A percentile compares a stretch with the other conserved stretches of the same genome.
Conservation (phyloP, 805 yeast genomes). For the Pichia occidentalis region DNA sequence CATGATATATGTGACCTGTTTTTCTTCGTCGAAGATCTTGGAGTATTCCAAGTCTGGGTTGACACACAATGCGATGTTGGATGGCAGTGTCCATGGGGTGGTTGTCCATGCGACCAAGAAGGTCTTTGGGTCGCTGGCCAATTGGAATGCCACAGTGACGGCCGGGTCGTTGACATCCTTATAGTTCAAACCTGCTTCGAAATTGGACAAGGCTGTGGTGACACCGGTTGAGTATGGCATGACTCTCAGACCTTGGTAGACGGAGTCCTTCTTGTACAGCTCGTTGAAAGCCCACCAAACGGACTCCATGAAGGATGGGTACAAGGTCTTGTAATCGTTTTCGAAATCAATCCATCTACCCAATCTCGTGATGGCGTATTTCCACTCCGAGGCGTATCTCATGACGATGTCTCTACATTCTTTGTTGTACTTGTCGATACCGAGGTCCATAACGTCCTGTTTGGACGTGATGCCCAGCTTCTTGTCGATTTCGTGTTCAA, state of each 20-base stretch:
- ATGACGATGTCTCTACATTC: slow-evolving; percentile 97
- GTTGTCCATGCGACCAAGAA: slow-evolving; percentile 97
- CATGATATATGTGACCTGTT: slow-evolving; percentile 73
- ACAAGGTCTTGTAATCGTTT: slow-evolving; percentile 94
- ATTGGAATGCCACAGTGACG: slow-evolving; percentile 83
- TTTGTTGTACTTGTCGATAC: slow-evolving; percentile 86
- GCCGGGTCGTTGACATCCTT: slow-evolving; percentile 97
- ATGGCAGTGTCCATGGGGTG: slow-evolving; percentile 98
- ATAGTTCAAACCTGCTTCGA: slow-evolving; percentile 97
- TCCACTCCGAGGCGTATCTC: slow-evolving; percentile 96
- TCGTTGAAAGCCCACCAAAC: slow-evolving; percentile 98
- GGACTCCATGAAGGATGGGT: slow-evolving; percentile 95
- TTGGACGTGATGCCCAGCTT: slow-evolving; percentile 87
- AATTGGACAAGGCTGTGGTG: slow-evolving; percentile 93
- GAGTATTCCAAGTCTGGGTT: slow-evolving; percentile 87
- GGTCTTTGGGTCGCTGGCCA: slow-evolving; percentile 74
- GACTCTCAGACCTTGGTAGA: slow-evolving; percentile 91
- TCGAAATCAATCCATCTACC: slow-evolving; percentile 99
- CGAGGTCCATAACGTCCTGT: slow-evolving; percentile 90
- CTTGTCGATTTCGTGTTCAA: slow-evolving; percentile 98
- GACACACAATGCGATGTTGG: slow-evolving; percentile 87
- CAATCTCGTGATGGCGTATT: slow-evolving; percentile 82
- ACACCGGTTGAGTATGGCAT: slow-evolving; percentile 99
- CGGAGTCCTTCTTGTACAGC: slow-evolving; percentile 76
- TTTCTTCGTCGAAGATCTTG: slow-evolving; percentile 85